A percentile compares a stretch with the other conserved stretches of the same genome.
phyloP scores from a whole-genome alignment of 2,329 filamentous ascomycete species.

The Tolypocladium tropicale region DNA sequence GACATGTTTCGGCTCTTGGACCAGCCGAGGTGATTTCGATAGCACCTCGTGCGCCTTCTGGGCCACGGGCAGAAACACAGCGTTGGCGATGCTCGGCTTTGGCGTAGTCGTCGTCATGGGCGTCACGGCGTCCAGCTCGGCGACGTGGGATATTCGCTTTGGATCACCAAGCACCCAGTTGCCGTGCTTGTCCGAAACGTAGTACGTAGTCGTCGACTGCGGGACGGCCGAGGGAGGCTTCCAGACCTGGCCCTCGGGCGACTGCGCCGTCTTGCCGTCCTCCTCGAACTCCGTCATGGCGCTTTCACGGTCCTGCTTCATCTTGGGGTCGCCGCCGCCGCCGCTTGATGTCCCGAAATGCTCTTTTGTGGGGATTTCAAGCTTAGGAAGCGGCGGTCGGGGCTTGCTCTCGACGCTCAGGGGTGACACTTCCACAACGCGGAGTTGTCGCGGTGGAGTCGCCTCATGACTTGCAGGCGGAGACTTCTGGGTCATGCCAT shows the following conservation, averaged over 20 bases:
- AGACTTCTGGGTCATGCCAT: background rate
- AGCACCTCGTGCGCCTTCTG: background rate
- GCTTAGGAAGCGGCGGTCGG: conserved; percentile 13
- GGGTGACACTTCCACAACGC: conserved; percentile 5
- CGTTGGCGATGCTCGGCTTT: conserved; percentile 4
- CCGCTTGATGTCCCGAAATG: background rate
- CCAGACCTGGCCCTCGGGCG: conserved; percentile 35
- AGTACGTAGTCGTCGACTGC: conserved; percentile 33
- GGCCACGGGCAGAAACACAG: background rate
- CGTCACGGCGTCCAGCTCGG: conserved; percentile 13
- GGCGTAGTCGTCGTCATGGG: conserved; percentile 6
- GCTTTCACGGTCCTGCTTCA: conserved; percentile 25
- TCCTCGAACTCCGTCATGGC: conserved; percentile 43
- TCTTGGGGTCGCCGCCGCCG: background rate
- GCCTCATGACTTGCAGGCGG: background rate
- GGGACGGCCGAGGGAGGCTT: conserved; percentile 36
- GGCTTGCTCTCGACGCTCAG: conserved; percentile 6
- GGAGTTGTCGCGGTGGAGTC: background rate
- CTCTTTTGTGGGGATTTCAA: conserved; percentile 13
- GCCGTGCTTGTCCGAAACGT: conserved; percentile 40
- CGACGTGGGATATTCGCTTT: conserved; percentile 15
- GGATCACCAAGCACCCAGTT: conserved; percentile 42
- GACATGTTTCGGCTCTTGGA: background rate
- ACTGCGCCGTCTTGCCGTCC: conserved; percentile 28
- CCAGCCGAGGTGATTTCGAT: background rate